phyloP scores from a whole-genome alignment of 2,329 filamentous ascomycete species.

The Juglanconis juglandina region DNA sequence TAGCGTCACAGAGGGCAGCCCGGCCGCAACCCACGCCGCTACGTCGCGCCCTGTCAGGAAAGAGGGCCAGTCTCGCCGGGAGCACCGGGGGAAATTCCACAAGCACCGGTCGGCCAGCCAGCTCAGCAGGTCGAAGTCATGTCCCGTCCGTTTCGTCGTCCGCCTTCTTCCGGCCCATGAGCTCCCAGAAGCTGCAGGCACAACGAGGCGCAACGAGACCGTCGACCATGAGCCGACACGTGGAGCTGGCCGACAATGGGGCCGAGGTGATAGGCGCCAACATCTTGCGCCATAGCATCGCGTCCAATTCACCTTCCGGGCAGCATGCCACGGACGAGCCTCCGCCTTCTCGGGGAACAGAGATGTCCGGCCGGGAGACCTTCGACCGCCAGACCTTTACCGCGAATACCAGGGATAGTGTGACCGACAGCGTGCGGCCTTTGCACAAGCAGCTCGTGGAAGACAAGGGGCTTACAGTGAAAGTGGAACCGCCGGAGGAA shows the following conservation, averaged over 20 bases:
- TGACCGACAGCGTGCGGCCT: constrained; percentile 76
- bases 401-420: constrained; percentile 72
- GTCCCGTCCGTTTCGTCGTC: constrained; percentile 84
- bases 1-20: constrained; percentile 41
- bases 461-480: constrained; percentile 48
- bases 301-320: constrained; percentile 25
- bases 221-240: constrained; percentile 36
- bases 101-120: constrained; percentile 56
- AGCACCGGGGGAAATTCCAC: constrained; percentile 35
- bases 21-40: constrained; percentile 56
- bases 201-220: constrained; percentile 65
- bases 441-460: constrained; percentile 51
- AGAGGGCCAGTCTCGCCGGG: constrained; percentile 36
- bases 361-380: constrained; percentile 60
- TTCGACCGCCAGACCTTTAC: constrained; percentile 65
- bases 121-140: constrained; percentile 76
- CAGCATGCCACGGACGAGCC: constrained; percentile 9
- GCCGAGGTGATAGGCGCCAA: constrained; percentile 14
- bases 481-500: constrained; percentile 57
- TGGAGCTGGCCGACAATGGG: constrained; percentile 18
- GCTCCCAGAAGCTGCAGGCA: constrained; percentile 87
- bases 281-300: constrained; percentile 29
- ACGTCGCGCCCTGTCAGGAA: constrained; percentile 47
- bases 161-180: constrained; percentile 95
- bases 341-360: constrained; percentile 32